phyloP scores from a whole-genome alignment of 164 flowering plant genomes.

The Chimonanthus salicifolius region DNA sequence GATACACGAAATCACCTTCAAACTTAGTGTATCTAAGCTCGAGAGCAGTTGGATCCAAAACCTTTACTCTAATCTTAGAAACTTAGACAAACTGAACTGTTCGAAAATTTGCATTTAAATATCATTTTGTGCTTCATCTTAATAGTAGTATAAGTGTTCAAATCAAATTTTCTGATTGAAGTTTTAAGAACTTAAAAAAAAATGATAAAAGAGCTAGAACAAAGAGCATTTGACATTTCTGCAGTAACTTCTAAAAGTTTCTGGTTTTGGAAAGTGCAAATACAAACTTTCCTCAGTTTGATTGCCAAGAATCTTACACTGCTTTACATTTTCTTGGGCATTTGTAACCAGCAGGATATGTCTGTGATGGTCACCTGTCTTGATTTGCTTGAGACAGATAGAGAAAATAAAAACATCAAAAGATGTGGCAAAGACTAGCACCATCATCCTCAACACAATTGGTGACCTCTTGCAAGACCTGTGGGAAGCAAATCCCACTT shows the following conservation, averaged over 20 bases:
- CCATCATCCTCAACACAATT: constrained; percentile 35
- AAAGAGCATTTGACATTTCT: neutral
- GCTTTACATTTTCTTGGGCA: constrained; percentile 12
- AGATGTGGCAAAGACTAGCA: constrained; percentile 38
- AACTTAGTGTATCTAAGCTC: no score
- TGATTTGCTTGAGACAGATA: constrained; percentile 41
- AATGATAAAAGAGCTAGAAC: neutral
- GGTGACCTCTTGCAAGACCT: constrained; percentile 51
- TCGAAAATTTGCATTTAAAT: no score
- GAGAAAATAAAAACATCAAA: constrained; percentile 55
- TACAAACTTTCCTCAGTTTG: constrained; percentile 33
- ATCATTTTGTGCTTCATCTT: no score
- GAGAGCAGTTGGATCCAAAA: no score
- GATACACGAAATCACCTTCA: no score
- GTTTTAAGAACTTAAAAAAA: constrained; percentile 8
- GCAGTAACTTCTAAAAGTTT: constrained; percentile 44
- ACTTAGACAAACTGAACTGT: no score
- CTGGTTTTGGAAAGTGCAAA: constrained; percentile 59
- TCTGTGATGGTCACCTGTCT: constrained; percentile 11
- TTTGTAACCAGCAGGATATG: constrained; percentile 7
- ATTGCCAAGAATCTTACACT: constrained; percentile 23
- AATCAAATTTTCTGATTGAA: neutral
- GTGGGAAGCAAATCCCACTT: constrained; percentile 29
- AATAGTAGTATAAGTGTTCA: no score
- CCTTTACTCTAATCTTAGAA: no score